Conservation (phyloP, 208 protist species). For the Leishmania martiniquensis region DNA sequence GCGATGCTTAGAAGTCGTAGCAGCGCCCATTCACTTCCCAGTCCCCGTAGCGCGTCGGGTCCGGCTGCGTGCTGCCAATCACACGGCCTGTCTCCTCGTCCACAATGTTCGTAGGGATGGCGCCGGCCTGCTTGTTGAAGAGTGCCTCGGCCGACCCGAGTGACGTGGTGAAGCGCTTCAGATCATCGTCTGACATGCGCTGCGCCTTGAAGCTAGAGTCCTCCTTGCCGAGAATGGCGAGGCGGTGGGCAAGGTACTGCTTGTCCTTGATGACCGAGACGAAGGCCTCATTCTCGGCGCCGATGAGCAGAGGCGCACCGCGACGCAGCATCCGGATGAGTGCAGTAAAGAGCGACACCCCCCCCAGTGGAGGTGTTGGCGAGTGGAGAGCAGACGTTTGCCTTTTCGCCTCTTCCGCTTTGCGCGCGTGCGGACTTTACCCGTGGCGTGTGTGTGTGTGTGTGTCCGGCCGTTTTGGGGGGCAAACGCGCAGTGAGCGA, state of each 20-base stretch:
- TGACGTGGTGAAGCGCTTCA: conserved; percentile 88
- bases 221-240: conserved; percentile 74
- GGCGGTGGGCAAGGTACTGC: conserved; percentile 83
- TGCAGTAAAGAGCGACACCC: neutral
- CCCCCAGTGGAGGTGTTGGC: neutral
- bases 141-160: conserved; percentile 75
- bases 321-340: conserved; percentile 66
- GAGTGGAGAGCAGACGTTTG: neutral
- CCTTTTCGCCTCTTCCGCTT: neutral
- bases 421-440: neutral
- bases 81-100: conserved; percentile 83
- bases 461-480: neutral
- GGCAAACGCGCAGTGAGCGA: neutral
- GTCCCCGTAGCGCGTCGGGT: conserved; percentile 89
- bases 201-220: conserved; percentile 45
- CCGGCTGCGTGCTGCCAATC: conserved; percentile 82
- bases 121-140: conserved; percentile 85
- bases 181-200: conserved; percentile 69
- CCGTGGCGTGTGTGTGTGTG: neutral
- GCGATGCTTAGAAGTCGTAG: conserved; percentile 73
- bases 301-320: conserved; percentile 59
- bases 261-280: conserved; percentile 80
- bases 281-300: conserved; percentile 68
- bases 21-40: conserved; percentile 92
- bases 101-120: conserved; percentile 83